Conservation (phyloP, 106 monocot genomes). For the Allium sativum region DNA sequence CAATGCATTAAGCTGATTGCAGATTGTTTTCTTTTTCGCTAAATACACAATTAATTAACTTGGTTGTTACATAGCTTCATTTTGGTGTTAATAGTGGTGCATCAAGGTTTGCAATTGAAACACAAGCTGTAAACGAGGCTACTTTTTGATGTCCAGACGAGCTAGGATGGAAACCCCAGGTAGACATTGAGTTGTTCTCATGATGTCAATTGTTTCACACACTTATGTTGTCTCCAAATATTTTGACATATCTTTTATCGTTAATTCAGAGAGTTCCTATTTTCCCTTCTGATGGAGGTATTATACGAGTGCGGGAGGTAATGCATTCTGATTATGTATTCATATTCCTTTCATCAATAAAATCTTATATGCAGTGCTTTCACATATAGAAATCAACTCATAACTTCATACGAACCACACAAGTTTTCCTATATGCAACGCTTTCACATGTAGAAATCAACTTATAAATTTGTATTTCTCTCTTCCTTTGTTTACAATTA, state of each 20-base stretch:
- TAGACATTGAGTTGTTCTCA: slow-evolving; percentile 2
- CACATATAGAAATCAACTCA: too few species aligned
- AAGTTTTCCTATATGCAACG: too few species aligned
- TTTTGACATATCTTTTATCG: slow-evolving; percentile 2
- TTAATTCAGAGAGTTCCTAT: slow-evolving; percentile 15
- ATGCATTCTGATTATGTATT: not conserved
- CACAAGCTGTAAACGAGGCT: slow-evolving; percentile 90
- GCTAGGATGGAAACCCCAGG: slow-evolving; percentile 97
- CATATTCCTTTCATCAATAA: too few species aligned
- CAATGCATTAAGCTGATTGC: too few species aligned
- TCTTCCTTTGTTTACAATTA: too few species aligned
- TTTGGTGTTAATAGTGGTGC: slow-evolving; percentile 96
- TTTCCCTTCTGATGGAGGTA: slow-evolving; percentile 14
- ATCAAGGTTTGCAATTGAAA: slow-evolving; percentile 79
- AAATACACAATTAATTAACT: too few species aligned
- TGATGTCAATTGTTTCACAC: too few species aligned
- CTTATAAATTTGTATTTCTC: too few species aligned
- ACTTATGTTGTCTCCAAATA: not conserved
- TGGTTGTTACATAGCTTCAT: slow-evolving; percentile 50
- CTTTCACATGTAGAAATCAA: too few species aligned
- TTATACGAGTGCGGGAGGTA: slow-evolving; percentile 16
- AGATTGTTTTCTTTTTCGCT: too few species aligned
- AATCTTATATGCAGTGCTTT: too few species aligned
- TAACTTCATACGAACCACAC: too few species aligned
- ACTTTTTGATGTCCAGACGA: slow-evolving; percentile 92